Evolutionary conservation across 164 flowering plant genomes (phyloP), one percentile per base, ranked within the genome.

Genomic region (Aristolochia contorta): DNA sequence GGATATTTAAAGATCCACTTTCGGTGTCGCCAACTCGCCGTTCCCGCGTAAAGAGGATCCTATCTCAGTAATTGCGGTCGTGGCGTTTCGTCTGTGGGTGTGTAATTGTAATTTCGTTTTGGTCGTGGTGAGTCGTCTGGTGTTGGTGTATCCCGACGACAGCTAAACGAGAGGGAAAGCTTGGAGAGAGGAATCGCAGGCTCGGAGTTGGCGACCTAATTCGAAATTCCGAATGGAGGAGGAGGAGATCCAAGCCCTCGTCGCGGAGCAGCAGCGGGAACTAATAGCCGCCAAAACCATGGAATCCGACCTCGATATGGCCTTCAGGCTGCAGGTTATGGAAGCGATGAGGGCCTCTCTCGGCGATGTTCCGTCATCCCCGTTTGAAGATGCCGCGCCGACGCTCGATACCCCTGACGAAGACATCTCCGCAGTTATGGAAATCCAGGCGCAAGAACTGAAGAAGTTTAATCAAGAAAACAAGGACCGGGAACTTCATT

Each of bases 321-420:
- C 93, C 50, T 86, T 74, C 69, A 59, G 59, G 18, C 76, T 86
- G 60, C 93, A 86, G 65, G 59, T 86, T 60, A 59, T 81, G 54
- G 93, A 86, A 67, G 87, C 87, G 52, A 43, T 84, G 52, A 23
- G 62, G 43, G 87, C 80, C 30, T 84, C 93, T 16, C 66, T 77
- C 62, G 24, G 73, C 33, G 41, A 60, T 37, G 49, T 32, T 18
- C 72, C 87, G 12, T 68, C 79, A 49, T 60, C 83, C 18, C 66
- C 78, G 0, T 59, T 81, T 0, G 19, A 73, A 2, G 30, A 2
- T 5, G 5, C 5, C 16, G 58, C 64, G 9, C 54, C 7, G 16
- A 27, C 50, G 14, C 37, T 22, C 21, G 1, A 22, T 1, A 27
- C 16, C 30, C 21, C 33, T 61, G 57, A 56, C 14, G 67, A 54